phyloP scores from a whole-genome alignment of 805 yeast species.

The Myxozyma nipponensis region DNA sequence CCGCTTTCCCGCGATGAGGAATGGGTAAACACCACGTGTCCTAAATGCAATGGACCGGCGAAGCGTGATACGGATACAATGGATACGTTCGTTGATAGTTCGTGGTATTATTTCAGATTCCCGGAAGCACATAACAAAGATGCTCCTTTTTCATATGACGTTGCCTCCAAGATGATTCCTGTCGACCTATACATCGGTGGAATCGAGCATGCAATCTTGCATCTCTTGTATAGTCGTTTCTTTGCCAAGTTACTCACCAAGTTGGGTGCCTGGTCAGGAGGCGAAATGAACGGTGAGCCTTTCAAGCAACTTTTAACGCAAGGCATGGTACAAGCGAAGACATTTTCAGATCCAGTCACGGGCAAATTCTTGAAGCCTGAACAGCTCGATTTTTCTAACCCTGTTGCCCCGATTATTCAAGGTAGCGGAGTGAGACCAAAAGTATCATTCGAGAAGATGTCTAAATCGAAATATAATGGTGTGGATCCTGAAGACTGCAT shows the following conservation, averaged over 20 bases:
- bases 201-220: conserved; percentile 93
- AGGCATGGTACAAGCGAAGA: conserved; percentile 97
- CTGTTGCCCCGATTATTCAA: conserved; percentile 44
- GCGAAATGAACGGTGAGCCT: conserved; percentile 66
- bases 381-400: conserved; percentile 50
- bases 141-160: conserved; percentile 51
- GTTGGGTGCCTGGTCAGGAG: conserved; percentile 66
- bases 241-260: conserved; percentile 71
- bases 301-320: conserved; percentile 77
- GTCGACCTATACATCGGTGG: conserved; percentile 94
- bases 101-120: conserved; percentile 92
- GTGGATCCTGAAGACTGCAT: conserved; percentile 84
- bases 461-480: conserved; percentile 92
- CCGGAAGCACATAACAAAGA: conserved; percentile 63
- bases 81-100: conserved; percentile 98
- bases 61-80: conserved; percentile 93
- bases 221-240: conserved; percentile 80
- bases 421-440: conserved; percentile 51
- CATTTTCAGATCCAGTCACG: conserved; percentile 65
- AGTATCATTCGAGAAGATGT: conserved; percentile 84
- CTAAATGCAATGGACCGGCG: conserved; percentile 66
- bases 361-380: conserved; percentile 76
- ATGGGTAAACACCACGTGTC: conserved; percentile 74
- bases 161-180: conserved; percentile 59
- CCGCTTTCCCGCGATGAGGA: conserved; percentile 66